Evolutionary conservation across 805 yeast species (phyloP), one percentile per base, ranked within the genome.

Genomic region (Scheffersomyces stipitis): DNA sequence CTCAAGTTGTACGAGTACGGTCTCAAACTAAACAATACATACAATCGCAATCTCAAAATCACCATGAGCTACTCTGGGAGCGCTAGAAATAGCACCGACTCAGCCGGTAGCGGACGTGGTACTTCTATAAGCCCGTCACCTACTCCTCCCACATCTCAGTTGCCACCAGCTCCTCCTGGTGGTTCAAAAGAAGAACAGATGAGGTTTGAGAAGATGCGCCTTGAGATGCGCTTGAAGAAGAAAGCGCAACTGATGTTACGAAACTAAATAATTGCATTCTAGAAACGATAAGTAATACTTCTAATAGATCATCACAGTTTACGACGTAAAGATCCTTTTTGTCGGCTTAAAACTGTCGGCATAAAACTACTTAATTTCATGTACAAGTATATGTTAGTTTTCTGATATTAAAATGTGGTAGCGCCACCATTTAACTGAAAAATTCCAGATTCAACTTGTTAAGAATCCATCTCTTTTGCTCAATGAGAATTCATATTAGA

Each of bases 221-320:
- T 75, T 58, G 79, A 75, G 46, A 56, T 71, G 63, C 58, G 74
- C 33, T 48, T 75, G 27, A 71, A 73, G 52, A 71, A 67, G 55
- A 64, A 68, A 37, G 78, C 54, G 2, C 45, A 42, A 33, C 45
- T 34, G 41, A 18, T 42, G 39, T 35, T 40, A 23, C 41, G 41
- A 14, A 39, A 27, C 26, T n/a, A 3, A 15, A 15, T 15, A 15
- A 27, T 10, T 13, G 15, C 8, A 14, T 13, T n/a, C 14, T 28
- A 28, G 20, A 16, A 15, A 14, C n/a, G n/a, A n/a, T n/a, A n/a
- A n/a, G n/a, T n/a, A n/a, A n/a, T n/a, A n/a, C n/a, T n/a, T n/a
- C n/a, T n/a, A n/a, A n/a, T n/a, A n/a, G n/a, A 27, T 12, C 30
- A 13, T 27, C 15, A 27, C 13, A n/a, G n/a, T n/a, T n/a, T n/a